Base-by-base conservation (phyloP, 176 grass and related monocot genomes). In the Avena insularis region DNA sequence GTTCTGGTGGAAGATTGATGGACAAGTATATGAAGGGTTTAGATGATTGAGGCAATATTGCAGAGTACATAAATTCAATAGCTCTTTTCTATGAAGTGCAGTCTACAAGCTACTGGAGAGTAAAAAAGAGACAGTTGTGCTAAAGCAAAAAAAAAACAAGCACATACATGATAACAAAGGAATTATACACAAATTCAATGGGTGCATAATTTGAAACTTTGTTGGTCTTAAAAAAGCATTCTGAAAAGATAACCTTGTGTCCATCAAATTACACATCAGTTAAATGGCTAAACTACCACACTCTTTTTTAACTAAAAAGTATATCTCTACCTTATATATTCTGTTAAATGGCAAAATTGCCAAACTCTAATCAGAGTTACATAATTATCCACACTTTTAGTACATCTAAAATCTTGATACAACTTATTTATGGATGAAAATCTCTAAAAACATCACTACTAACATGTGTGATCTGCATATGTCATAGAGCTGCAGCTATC, bases 1-100 rank as follows among this genome's bases (percentile, higher is more conserved):
- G 96, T 68, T 98, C 93, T 54, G 93, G 82, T 67, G 96, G 96
- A 81, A 98, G 91, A 62, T 88, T 86, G 45, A 98, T 98, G 66
- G 91, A 98, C 96, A 98, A 95, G 82, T 98, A 98, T 84, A 98
- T 90, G 86, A 98, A 98, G 84, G 96, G 93, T 81, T 95, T 98
- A 71, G 96, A 92, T 88, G 96, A 92, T 90, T 98, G 93, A 61
- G 96, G 96, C 80, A 95, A 77, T 69, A 88, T 95, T 84, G 96
- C 91, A 78, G 91, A 86, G 72, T 98, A 95, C 20, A 94, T 93
- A 56, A 95, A 87, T 90, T 98, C 96, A 84, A 95, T 86, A 77
- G 96, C 91, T 84, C 93, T 95, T 82, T 98, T 98, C 76, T 95
- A 86, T 53, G 96, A 60, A 81, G 90, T 90, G 82, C 93, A 95